phyloP scores from a whole-genome alignment of 257 asterid genomes.

The Handroanthus guayacan region DNA sequence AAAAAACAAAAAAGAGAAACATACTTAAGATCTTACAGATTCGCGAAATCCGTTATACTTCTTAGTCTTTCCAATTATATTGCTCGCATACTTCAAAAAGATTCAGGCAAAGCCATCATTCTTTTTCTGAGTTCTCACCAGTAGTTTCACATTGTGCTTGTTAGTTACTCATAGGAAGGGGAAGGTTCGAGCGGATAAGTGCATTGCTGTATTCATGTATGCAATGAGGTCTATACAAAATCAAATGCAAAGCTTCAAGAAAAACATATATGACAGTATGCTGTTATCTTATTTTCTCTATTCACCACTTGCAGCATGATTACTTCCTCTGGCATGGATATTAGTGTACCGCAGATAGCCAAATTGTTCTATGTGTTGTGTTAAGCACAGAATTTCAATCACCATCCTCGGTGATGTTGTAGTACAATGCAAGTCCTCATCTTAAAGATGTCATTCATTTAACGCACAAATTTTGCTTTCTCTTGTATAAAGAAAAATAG shows the following conservation, averaged over 20 bases:
- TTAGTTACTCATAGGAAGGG: background rate
- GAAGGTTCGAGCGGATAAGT: background rate
- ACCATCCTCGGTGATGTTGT: background rate
- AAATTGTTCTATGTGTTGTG: background rate
- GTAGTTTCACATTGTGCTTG: background rate
- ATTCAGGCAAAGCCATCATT: background rate
- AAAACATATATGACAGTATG: background rate
- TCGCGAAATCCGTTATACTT: background rate
- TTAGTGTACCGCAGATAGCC: constrained; percentile 1
- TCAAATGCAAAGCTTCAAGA: background rate
- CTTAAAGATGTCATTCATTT: background rate
- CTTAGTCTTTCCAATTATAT: background rate
- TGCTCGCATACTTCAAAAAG: background rate
- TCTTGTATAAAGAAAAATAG: background rate
- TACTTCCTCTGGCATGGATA: background rate
- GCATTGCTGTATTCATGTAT: background rate
- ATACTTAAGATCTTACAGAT: background rate
- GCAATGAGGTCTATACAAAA: background rate
- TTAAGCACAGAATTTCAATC: background rate
- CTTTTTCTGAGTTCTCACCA: background rate
- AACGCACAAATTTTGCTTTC: background rate
- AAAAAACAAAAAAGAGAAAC: no score
- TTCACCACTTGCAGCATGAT: constrained; percentile 7
- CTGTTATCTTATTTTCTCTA: background rate
- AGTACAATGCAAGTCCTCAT: background rate